A percentile compares a stretch with the other conserved stretches of the same genome.
These are phyloP conservation scores for Laetiporus sulphureus DNA, from an alignment of 1,284 basidiomycete genomes.

Conservation along the genomic window DNA sequence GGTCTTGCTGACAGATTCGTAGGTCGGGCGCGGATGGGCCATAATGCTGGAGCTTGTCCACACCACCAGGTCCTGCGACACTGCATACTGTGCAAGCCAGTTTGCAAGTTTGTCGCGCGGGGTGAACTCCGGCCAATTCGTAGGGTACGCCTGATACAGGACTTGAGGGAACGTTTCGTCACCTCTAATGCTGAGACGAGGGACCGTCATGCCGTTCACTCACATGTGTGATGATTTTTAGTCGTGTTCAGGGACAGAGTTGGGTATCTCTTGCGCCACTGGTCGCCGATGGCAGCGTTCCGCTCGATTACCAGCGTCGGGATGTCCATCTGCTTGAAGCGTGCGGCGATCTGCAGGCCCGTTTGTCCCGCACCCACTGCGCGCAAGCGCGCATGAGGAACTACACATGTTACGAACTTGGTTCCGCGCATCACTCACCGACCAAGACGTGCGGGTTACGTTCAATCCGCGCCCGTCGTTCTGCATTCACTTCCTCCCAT, in stretches of 20 bases:
- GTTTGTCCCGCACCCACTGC: conserved; percentile 50
- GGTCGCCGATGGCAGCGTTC: conserved; percentile 42
- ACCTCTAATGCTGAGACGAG: not conserved
- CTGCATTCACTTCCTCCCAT: conserved; percentile 15
- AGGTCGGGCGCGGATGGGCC: conserved; percentile 28
- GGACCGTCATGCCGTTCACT: conserved; percentile 9
- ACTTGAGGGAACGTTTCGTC: conserved; percentile 21
- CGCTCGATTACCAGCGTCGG: conserved; percentile 42
- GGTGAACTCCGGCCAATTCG: conserved; percentile 23
- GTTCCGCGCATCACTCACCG: conserved; percentile 12
- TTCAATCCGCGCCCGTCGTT: conserved; percentile 15
- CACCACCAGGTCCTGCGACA: conserved; percentile 53
- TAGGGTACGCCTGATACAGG: conserved; percentile 27
- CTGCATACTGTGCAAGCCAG: conserved; percentile 60
- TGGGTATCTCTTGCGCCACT: conserved; percentile 48
- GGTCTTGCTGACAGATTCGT: conserved; percentile 31
- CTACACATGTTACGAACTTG: not conserved
- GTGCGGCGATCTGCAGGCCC: conserved; percentile 44
- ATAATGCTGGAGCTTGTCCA: conserved; percentile 47
- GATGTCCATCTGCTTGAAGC: conserved; percentile 45
- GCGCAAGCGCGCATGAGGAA: not conserved
- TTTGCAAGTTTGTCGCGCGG: conserved; percentile 41
- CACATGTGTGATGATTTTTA: conserved; percentile 29
- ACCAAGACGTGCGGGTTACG: conserved; percentile 23
- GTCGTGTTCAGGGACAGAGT: conserved; percentile 42